Base-by-base conservation (phyloP, 495 filamentous ascomycete species). In the Tuber indicum region DNA sequence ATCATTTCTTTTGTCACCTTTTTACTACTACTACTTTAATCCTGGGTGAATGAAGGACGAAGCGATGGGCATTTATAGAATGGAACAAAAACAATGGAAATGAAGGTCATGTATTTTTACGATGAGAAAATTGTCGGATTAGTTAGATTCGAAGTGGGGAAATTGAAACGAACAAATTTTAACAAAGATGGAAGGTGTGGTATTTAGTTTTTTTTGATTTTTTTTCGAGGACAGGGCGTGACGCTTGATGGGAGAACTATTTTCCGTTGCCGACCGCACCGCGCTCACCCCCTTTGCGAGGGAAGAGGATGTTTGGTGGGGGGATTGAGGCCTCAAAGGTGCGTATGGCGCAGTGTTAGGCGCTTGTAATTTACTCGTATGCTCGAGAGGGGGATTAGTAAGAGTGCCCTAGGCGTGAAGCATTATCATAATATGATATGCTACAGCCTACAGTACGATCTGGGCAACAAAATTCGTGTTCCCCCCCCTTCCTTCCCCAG, bases 61-160 rank as follows among this genome's bases (percentile, higher is more conserved):
- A 62, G 52, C 3, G 26, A 62, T n/a, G 52, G 52, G 14, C n/a
- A n/a, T 62, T 62, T 62, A 62, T 62, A 62, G 52, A 62, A 66
- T 66, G 58, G 32, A 26, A 17, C 58, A 66, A 26, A 66, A 66
- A 32, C 23, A 14, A n/a, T 62, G 52, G 52, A 62, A 66, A 66
- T 66, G 58, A 19, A 36, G 12, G 12, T 32, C 32, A 66, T 66
- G 58, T 66, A 66, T 66, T 66, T 66, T 66, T 66, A 66, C 32
- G 58, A 58, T n/a, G 23, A 62, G 52, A n/a, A 62, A 62, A 62
- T 62, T 62, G 52, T 62, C 52, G 26, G 52, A 62, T 62, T 62
- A 26, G 58, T 32, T 66, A 66, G 58, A 66, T 66, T 36, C 26
- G 2, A 36, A 26, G 58, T 66, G 16, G 58, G 58, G 26, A 19